These are phyloP conservation scores for Coemansia sp. DNA, from an alignment of 192 early-diverging fungal genomes.

Conservation along the genomic window DNA sequence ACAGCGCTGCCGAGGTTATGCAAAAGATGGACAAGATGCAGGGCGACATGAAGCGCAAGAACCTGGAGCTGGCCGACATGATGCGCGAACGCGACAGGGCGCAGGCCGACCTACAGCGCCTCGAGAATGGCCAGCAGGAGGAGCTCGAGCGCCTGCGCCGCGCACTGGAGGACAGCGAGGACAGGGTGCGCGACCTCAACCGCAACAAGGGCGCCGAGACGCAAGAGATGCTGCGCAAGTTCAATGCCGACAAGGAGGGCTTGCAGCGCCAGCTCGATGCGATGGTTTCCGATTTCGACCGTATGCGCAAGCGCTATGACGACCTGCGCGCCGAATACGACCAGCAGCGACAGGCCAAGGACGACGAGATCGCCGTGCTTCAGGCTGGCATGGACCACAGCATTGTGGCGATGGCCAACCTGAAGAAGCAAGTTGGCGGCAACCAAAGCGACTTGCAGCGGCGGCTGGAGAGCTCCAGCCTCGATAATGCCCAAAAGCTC, in stretches of 20 bases:
- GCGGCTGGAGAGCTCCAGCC: constrained; percentile 65
- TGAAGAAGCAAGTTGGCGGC: constrained; percentile 61
- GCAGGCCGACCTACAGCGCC: constrained; percentile 76
- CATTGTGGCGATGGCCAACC: constrained; percentile 69
- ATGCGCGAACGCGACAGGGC: constrained; percentile 91
- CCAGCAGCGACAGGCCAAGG: constrained; percentile 57
- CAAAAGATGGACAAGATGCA: constrained; percentile 82
- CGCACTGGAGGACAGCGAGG: constrained; percentile 80
- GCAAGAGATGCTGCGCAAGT: constrained; percentile 75
- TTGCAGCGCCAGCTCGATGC: constrained; percentile 66
- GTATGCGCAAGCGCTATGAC: constrained; percentile 47
- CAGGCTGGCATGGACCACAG: constrained; percentile 85
- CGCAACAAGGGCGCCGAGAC: constrained; percentile 83
- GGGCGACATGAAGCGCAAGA: constrained; percentile 73
- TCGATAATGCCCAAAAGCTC: constrained; percentile 68
- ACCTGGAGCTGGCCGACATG: constrained; percentile 82
- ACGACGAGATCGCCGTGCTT: constrained; percentile 79
- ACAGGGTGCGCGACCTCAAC: constrained; percentile 75
- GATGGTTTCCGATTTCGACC: constrained; percentile 35
- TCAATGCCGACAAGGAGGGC: constrained; percentile 84
- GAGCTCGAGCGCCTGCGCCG: constrained; percentile 79
- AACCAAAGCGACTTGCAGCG: constrained; percentile 62
- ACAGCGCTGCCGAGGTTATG: constrained; percentile 82
- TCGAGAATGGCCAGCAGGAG: constrained; percentile 80
- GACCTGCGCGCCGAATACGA: constrained; percentile 42